Evolutionary conservation across 345 rosid species (phyloP).

Genomic region (Corymbia maculata): DNA sequence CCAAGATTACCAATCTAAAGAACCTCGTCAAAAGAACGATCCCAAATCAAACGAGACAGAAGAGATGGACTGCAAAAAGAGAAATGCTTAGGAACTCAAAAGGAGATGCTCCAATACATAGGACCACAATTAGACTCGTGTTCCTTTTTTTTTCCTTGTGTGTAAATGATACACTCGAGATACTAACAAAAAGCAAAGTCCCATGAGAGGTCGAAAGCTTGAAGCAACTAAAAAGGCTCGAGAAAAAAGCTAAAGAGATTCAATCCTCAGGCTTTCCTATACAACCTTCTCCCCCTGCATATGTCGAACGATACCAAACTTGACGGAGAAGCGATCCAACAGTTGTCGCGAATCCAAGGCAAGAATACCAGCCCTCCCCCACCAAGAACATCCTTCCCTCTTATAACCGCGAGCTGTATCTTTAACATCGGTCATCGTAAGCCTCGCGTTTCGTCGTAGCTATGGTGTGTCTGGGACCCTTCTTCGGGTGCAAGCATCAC

Average conservation of each 20-base stretch:
- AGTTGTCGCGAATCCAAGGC: background rate
- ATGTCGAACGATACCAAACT: constrained; percentile 10
- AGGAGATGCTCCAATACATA: background rate
- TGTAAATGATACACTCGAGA: background rate
- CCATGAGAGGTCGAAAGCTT: background rate
- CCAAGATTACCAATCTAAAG: background rate
- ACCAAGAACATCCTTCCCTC: background rate
- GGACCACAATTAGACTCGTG: background rate
- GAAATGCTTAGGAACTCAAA: background rate
- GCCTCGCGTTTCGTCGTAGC: background rate
- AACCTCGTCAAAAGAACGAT: background rate
- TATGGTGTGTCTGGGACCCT: constrained; percentile 29
- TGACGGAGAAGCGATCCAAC: constrained; percentile 11
- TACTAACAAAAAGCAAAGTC: background rate
- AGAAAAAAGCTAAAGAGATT: background rate
- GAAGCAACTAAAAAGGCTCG: background rate
- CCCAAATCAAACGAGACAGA: background rate
- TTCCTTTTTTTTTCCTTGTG: background rate
- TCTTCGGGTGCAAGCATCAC: constrained; percentile 20
- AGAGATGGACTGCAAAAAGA: background rate
- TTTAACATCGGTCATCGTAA: background rate
- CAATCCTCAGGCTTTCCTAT: background rate
- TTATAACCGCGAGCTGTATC: background rate
- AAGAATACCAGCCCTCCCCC: constrained; percentile 5
- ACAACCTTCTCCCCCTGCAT: background rate